Evolutionary conservation across 164 flowering plant genomes (phyloP), one percentile per base, ranked within the genome.

Genomic region (Tinospora cordifolia): DNA sequence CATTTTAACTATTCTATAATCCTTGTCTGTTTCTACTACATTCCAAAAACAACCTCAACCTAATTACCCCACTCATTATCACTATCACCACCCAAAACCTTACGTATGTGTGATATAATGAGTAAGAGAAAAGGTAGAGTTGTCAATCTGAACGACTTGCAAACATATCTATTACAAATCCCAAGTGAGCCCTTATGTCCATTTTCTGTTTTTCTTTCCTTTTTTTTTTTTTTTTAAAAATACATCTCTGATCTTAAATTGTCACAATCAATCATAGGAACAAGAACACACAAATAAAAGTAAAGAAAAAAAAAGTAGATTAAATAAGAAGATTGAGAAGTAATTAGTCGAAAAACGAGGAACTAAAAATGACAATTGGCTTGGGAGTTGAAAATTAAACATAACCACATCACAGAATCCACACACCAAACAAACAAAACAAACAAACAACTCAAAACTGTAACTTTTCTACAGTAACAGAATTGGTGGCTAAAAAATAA

Each of bases 31-130:
- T 72, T 68, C 70, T 68, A 24, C 6, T 41, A 70, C 9, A 36
- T 58, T 62, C 62, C 34, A 38, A 51, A 62, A 59, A 66, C 36
- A 5, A 30, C 38, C 66, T 66, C 1, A 70, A 58, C 60, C 60
- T 3, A 44, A 44, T 67, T 73, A 73, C 67, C 70, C 75, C 71
- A 73, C 67, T 73, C 62, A 73, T 67, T 66, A 67, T 72, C 72
- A 71, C 44, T 49, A 64, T 30, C 36, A 30, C 14, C 65, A 54
- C 24, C 60, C 60, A 59, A 59, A 60, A 24, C 21, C 65, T 71
- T 9, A 59, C 34, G 46, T 13, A 17, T 30, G 36, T 30, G 36
- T 30, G 36, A 30, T 30, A 30, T 2, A 30, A 30, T 30, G 36
- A 30, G 11, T 17, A n/a, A 57, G 57, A 14, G 3, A 72, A 71